Evolutionary conservation across 176 grass and related monocot species (phyloP), one percentile per base, ranked within the genome.

Genomic region (Urochloa ruziziensis): DNA sequence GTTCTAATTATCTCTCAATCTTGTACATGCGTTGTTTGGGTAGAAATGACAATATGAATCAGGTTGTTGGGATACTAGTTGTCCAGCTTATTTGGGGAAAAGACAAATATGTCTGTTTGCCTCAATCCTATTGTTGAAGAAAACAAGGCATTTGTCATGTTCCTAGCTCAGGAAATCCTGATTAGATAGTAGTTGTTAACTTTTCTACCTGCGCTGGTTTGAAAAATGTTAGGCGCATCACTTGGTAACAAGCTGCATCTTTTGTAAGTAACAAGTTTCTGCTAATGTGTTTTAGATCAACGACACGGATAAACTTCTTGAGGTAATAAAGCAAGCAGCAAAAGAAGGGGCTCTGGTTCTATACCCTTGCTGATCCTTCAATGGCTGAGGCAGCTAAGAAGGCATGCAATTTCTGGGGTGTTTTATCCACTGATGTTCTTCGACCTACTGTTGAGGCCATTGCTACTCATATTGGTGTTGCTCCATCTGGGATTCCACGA

Each of bases 251-350:
- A 49, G 40, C 27, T n/a, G 12, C 39, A 79, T 85, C 7, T 84
- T 49, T 86, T 35, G 70, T 75, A 65, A 23, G 10, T 64, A 76
- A 84, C 51, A 73, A 47, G 12, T 60, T 81, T 39, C 24, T 89
- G 36, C 14, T 28, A 63, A 77, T 82, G 37, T 51, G 44, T 51
- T 92, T 34, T 68, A 99, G 96, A 82, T 99, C 56, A 83, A 96
- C 79, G 72, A 94, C 37, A 67, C 59, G 30, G 96, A 94, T 39
- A 81, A 78, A 23, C 91, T 99, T 67, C 40, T 99, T 85, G 91
- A 99, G 73, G 81, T 99, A 66, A 74, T 99, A 80, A 99, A 88
- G 59, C 93, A 99, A 96, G 96, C 96, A 42, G 96, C 96, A 79
- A 90, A 88, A 86, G 93, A 99, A 92, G 93, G 81, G 12, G 96